Evolutionary conservation across 768 basidiomycete species (phyloP), one percentile per base, ranked within the genome.

Genomic region (Exidia glandulosa): DNA sequence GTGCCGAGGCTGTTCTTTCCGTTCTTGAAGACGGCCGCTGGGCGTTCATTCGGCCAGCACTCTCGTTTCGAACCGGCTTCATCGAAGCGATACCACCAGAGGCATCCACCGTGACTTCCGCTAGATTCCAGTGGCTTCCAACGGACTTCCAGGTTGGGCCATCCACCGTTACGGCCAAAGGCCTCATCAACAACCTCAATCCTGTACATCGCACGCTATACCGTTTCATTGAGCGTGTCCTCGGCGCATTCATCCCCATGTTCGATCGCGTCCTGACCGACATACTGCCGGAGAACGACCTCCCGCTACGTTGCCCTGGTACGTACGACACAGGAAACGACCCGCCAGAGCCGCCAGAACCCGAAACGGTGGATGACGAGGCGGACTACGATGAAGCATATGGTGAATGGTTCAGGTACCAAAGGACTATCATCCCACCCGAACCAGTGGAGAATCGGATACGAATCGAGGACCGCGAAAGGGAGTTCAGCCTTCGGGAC

Each of bases 151-250:
- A 61, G 36, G 66, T 81, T 13, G 73, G 75, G 13, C 50, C 66
- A 4, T 57, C 69, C 12, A 70, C 71, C 41, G 57, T 58, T 3
- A 66, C 67, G 2, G 67, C 67, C 59, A 74, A 79, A 10, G 78
- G 79, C 2, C 82, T 82, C 67, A 81, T 83, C 71, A 82, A 81
- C 66, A 79, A 81, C 61, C 67, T 83, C 25, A 67, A 80, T 60
- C 77, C 75, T 5, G 62, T 65, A 3, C 63, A 74, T 57, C 45
- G 37, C 16, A 30, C 61, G 19, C 66, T 75, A 13, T 77, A 78
- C 63, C 19, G 48, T 29, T 67, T 66, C 16, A 65, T 80, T 6
- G 68, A 72, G 60, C 59, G 59, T 16, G 63, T 76, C 30, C 66
- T 82, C 5, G 63, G 68, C 1, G 60, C 62, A 1, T 73, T 76